phyloP scores from a whole-genome alignment of 805 yeast genomes.

The Ogataea degrootiae region DNA sequence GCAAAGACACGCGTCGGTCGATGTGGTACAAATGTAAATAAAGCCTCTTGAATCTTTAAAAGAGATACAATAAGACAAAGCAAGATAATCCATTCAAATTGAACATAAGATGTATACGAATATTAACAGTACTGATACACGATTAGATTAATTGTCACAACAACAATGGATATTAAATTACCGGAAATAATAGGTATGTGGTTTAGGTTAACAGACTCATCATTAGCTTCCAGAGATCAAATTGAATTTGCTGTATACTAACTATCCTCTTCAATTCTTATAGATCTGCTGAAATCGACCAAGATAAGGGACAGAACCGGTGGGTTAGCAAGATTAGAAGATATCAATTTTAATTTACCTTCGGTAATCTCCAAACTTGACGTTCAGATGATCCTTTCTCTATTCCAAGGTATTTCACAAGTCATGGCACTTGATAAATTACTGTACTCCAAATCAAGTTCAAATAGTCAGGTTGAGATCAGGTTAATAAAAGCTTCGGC shows the following conservation, averaged over 20 bases:
- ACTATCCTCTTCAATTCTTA: background rate
- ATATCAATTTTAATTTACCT: slow-evolving; percentile 19
- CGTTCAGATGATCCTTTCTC: slow-evolving; percentile 5
- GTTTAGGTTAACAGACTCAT: background rate
- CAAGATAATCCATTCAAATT: too few relatives aligned
- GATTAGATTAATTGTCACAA: too few relatives aligned
- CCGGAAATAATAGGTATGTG: background rate
- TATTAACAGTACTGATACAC: too few relatives aligned
- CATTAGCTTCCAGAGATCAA: background rate
- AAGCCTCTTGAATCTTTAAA: too few relatives aligned
- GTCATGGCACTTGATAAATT: slow-evolving; percentile 18
- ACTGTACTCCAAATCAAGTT: slow-evolving; percentile 18
- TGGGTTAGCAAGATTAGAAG: slow-evolving; percentile 39
- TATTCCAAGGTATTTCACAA: slow-evolving; percentile 18
- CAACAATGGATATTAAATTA: background rate
- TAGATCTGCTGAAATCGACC: slow-evolving; percentile 37
- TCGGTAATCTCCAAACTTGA: slow-evolving; percentile 18
- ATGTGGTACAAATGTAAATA: too few relatives aligned
- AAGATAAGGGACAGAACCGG: slow-evolving; percentile 53
- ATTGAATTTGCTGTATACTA: background rate
- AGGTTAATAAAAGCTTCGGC: slow-evolving; percentile 22
- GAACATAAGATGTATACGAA: too few relatives aligned
- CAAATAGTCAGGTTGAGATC: slow-evolving; percentile 18
- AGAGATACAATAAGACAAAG: too few relatives aligned
- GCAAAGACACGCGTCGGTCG: too few relatives aligned